These are phyloP conservation scores for Chalciporus chontae DNA, from an alignment of 768 basidiomycete genomes.

Conservation along the genomic window DNA sequence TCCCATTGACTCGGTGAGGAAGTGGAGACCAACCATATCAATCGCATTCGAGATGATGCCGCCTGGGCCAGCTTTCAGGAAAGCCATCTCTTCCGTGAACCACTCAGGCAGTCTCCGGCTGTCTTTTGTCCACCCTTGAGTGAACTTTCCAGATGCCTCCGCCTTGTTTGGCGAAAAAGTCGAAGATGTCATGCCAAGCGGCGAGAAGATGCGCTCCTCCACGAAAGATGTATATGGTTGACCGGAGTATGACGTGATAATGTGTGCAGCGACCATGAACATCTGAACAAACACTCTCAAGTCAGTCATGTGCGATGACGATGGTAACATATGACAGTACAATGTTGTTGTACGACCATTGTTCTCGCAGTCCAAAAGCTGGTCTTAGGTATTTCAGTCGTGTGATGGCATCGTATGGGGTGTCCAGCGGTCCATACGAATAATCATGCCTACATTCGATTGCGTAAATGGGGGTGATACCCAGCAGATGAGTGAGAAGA, in stretches of 20 bases:
- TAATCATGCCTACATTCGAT: slow-evolving; percentile 31
- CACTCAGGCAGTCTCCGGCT: slow-evolving; percentile 34
- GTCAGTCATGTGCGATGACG: background rate
- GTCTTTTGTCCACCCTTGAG: slow-evolving; percentile 31
- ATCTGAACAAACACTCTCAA: slow-evolving; percentile 28
- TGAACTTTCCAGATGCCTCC: slow-evolving; percentile 27
- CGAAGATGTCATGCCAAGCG: slow-evolving; percentile 39
- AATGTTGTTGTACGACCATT: slow-evolving; percentile 38
- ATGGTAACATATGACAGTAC: slow-evolving; percentile 13
- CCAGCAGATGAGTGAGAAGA: background rate
- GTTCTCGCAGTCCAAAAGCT: slow-evolving; percentile 34
- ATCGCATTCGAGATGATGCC: slow-evolving; percentile 41
- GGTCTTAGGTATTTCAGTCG: slow-evolving; percentile 31
- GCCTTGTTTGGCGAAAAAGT: slow-evolving; percentile 37
- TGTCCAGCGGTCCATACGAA: slow-evolving; percentile 28
- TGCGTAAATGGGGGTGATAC: background rate
- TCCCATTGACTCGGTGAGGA: background rate
- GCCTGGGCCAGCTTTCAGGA: slow-evolving; percentile 35
- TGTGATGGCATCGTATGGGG: slow-evolving; percentile 17
- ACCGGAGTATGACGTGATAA: slow-evolving; percentile 33
- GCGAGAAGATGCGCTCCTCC: slow-evolving; percentile 37
- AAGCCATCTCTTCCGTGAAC: slow-evolving; percentile 24
- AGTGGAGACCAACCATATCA: slow-evolving; percentile 38
- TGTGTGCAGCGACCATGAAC: slow-evolving; percentile 34
- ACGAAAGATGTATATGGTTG: slow-evolving; percentile 39